Percentiles rank a stretch among this genome's conserved stretches.
These are phyloP conservation scores for Myriosclerotinia duriaeana DNA, from an alignment of 2,329 filamentous ascomycete genomes.

Conservation along the genomic window DNA sequence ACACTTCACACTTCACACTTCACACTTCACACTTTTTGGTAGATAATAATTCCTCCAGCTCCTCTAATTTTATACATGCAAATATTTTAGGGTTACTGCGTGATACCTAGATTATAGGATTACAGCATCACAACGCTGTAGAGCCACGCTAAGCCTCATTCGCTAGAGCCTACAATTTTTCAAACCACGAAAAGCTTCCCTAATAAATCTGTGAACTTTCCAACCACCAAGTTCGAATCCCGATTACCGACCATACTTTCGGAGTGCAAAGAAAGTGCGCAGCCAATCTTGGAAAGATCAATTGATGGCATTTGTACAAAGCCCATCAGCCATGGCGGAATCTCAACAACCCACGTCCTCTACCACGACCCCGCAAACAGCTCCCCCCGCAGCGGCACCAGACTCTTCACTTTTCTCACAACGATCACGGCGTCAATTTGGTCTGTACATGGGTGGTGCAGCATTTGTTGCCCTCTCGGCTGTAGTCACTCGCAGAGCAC, in stretches of 20 bases:
- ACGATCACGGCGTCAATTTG: conserved; percentile 55
- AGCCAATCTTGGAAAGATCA: not conserved
- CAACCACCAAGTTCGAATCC: not conserved
- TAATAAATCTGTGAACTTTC: not conserved
- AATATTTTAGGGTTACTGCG: not conserved
- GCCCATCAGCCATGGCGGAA: conserved; percentile 16
- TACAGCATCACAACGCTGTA: conserved; percentile 3
- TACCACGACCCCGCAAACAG: conserved; percentile 22
- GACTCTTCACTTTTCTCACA: conserved; percentile 37
- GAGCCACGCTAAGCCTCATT: conserved; percentile 11
- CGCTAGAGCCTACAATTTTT: conserved; percentile 14
- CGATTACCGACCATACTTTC: not conserved
- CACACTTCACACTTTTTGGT: no score
- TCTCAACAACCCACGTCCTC: conserved; percentile 21
- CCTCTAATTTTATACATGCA: not conserved
- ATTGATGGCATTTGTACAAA: conserved; percentile 18
- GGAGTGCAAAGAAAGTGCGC: not conserved
- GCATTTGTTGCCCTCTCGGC: conserved; percentile 73
- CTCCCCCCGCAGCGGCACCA: conserved; percentile 24
- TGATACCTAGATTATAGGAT: not conserved
- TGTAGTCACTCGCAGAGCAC: conserved; percentile 67
- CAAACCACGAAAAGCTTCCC: conserved; percentile 4
- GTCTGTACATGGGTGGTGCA: conserved; percentile 72
- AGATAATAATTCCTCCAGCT: no score
- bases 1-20: no score